Percentiles rank a stretch among this genome's conserved stretches.
phyloP scores from a whole-genome alignment of 2,329 filamentous ascomycete genomes.

The Epichloe coenophiala region DNA sequence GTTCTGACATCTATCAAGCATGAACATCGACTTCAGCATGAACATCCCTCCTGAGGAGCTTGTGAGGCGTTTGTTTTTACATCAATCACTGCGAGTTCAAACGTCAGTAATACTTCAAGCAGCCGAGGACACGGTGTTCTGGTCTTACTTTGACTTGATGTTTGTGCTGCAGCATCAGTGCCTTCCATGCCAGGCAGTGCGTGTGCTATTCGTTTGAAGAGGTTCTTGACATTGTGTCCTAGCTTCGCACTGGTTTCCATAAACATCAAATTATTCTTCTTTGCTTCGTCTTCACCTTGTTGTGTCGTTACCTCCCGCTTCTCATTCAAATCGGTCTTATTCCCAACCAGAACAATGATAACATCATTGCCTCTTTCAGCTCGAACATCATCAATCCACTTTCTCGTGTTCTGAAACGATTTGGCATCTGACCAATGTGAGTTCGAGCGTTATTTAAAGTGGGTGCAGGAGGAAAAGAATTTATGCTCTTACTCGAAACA shows the following conservation, averaged over 20 bases:
- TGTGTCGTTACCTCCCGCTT: constrained; percentile 94
- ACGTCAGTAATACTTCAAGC: constrained; percentile 11
- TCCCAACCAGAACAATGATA: constrained; percentile 95
- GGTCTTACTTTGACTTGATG: constrained; percentile 60
- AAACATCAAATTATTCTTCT: constrained; percentile 97
- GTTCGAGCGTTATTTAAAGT: not conserved
- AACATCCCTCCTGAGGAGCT: constrained; percentile 58
- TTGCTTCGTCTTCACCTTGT: constrained; percentile 94
- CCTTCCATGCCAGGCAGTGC: constrained; percentile 96
- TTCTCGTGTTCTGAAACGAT: constrained; percentile 95
- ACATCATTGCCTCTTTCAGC: constrained; percentile 96
- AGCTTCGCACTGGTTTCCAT: constrained; percentile 98
- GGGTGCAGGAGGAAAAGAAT: constrained; percentile 3
- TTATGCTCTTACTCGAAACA: constrained; percentile 56
- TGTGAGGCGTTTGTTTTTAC: constrained; percentile 70
- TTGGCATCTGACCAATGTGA: constrained; percentile 52
- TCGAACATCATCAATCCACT: constrained; percentile 98
- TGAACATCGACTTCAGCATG: constrained; percentile 17
- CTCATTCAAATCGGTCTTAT: constrained; percentile 98
- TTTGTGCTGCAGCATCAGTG: constrained; percentile 62
- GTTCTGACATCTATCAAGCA: not conserved
- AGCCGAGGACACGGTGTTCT: not conserved
- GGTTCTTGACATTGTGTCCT: constrained; percentile 92
- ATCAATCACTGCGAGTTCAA: constrained; percentile 61
- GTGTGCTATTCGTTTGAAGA: constrained; percentile 97